Evolutionary conservation across 306 rosid genomes (phyloP).

Genomic region (Pterocarpus santalinus): DNA sequence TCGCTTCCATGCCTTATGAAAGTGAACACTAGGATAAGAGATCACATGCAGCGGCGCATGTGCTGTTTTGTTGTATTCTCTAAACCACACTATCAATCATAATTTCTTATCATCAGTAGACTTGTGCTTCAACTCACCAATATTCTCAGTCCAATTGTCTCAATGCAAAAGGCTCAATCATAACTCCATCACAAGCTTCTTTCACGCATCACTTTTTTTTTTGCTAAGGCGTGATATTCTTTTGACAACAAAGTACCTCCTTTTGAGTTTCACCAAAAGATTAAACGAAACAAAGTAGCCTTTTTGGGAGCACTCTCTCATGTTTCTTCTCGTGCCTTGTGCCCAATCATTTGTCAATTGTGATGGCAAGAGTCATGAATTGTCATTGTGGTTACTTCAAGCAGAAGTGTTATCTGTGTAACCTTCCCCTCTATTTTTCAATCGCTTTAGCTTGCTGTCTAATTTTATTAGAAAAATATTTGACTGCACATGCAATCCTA

Average conservation of each 20-base stretch:
- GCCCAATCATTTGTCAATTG: slow-evolving; percentile 49
- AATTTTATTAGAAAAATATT: slow-evolving; percentile 17
- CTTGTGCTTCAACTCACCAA: slow-evolving; percentile 34
- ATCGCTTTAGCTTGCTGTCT: slow-evolving; percentile 10
- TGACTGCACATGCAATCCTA: slow-evolving; percentile 43
- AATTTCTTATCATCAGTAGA: slow-evolving; percentile 26
- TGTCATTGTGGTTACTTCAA: slow-evolving; percentile 52
- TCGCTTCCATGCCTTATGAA: not conserved
- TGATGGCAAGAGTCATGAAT: slow-evolving; percentile 43
- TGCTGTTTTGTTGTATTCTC: slow-evolving; percentile 42
- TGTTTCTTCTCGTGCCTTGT: slow-evolving; percentile 45
- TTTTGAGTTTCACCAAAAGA: slow-evolving; percentile 35
- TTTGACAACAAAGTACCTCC: slow-evolving; percentile 6
- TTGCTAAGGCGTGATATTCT: slow-evolving; percentile 18
- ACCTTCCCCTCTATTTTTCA: slow-evolving; percentile 21
- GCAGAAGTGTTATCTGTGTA: slow-evolving; percentile 48
- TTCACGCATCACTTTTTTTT: slow-evolving; percentile 12
- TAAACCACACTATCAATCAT: slow-evolving; percentile 35
- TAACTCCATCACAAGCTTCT: slow-evolving; percentile 30
- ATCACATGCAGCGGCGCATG: slow-evolving; percentile 45
- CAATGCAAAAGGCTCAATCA: slow-evolving; percentile 14
- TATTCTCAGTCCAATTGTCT: slow-evolving; percentile 41
- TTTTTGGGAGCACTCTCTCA: slow-evolving; percentile 43
- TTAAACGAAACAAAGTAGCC: slow-evolving; percentile 23
- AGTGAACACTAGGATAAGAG: slow-evolving; percentile 45